These are phyloP conservation scores for Coemansia sp. DNA, from an alignment of 192 early-diverging fungal genomes.

Conservation along the genomic window DNA sequence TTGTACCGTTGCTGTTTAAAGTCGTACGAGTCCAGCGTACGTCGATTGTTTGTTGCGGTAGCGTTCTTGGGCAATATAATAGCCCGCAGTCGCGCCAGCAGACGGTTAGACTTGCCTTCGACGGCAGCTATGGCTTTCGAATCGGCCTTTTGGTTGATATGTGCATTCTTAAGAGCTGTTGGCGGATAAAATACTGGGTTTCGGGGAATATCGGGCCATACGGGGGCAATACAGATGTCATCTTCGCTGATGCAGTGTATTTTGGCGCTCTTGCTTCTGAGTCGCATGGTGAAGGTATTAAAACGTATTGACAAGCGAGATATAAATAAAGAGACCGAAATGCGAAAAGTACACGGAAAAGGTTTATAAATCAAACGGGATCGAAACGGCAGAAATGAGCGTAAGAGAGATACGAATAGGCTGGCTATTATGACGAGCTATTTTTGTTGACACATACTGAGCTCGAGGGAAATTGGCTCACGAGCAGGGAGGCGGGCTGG, in stretches of 20 bases:
- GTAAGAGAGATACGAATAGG: neutral
- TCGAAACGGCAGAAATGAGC: neutral
- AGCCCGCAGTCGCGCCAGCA: slow-evolving; percentile 34
- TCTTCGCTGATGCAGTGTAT: slow-evolving; percentile 1
- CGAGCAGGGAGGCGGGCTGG: neutral
- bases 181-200: slow-evolving; percentile 54
- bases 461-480: neutral
- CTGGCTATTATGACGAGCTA: neutral
- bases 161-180: slow-evolving; percentile 9
- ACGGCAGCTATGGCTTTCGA: neutral
- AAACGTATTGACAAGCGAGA: neutral
- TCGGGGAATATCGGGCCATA: slow-evolving; percentile 21
- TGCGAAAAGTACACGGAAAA: neutral
- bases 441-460: neutral
- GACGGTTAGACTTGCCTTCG: slow-evolving; percentile 16
- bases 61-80: slow-evolving; percentile 29
- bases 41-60: neutral
- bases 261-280: slow-evolving; percentile 16
- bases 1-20: neutral
- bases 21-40: neutral
- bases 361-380: neutral
- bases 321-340: neutral
- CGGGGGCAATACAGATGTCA: slow-evolving; percentile 1
- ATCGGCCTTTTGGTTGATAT: neutral
- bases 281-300: slow-evolving; percentile 20